Base-by-base conservation (phyloP, 345 rosid species). In the Citrus maxima region DNA sequence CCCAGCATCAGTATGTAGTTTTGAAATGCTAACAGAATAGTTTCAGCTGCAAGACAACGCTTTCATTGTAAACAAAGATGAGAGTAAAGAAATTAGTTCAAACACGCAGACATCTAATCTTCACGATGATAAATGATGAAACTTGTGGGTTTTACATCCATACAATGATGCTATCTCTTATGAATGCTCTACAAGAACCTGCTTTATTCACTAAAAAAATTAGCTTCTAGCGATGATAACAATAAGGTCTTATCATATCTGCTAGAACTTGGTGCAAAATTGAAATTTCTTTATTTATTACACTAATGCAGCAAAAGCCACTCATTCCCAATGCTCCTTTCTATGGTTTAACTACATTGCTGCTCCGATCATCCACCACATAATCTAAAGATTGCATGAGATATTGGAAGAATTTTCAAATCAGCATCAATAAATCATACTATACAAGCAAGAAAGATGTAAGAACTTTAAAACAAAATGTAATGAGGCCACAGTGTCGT, bases 1-100 rank as follows among this genome's bases (percentile, higher is more conserved):
- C 99, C 99, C 73, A 94, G 88, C 93, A 93, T 88, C 77, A 94
- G 84, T 63, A 96, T 94, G 86, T 94, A 96, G 86, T 96, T 94
- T 87, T 96, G 98, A 82, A 96, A 96, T 72, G 94, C 99, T 82
- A 96, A 71, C 14, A 96, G 73, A 68, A 83, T 85, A 4, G 94
- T 92, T 85, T 94, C 95, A 83, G 86, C 99, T 96, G 93, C 89
- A 85, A 74, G 66, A 84, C 70, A 79, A 72, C 25, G 54, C 58
- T 28, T 28, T 56, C 56, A 21, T 49, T 14, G 46, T 66, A 67
- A 76, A 46, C 71, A 77, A n/a, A 13, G 59, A n/a, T 28, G 34
- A 68, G 49, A 64, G 19, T 32, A 62, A 63, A 30, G 25, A 67
- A 80, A 54, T 30, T 27, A 46, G 56, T 10, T 40, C 30, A 25